A percentile compares a stretch with the other conserved stretches of the same genome.
phyloP scores from a whole-genome alignment of 225 moss, liverwort and hornwort species.

The Lunularia cruciata region DNA sequence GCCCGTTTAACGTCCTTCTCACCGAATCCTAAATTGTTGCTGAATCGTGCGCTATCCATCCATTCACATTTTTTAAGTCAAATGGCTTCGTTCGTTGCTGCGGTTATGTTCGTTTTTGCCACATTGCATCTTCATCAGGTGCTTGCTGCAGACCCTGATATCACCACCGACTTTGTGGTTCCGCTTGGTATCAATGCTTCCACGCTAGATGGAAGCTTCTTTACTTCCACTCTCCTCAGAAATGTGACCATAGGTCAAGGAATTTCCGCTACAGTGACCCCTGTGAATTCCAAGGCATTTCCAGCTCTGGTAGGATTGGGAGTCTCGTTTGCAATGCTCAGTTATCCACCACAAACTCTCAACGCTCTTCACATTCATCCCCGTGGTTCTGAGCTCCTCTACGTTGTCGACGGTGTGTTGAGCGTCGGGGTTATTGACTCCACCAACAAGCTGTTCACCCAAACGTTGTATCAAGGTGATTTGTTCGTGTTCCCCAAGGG shows the following conservation, averaged over 20 bases:
- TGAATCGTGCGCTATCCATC: too few species aligned
- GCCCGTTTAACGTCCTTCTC: too few species aligned
- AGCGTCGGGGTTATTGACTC: constrained; percentile 13
- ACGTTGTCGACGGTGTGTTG: too few species aligned
- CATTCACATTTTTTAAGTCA: too few species aligned
- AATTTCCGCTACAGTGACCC: too few species aligned
- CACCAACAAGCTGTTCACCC: constrained; percentile 25
- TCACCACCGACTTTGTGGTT: constrained; percentile 11
- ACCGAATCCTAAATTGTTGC: too few species aligned
- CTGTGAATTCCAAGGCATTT: too few species aligned
- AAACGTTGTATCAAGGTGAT: constrained; percentile 16
- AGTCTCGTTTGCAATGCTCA: constrained; percentile 15
- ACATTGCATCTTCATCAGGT: too few species aligned
- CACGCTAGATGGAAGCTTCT: constrained; percentile 1
- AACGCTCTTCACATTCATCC: constrained; percentile 26
- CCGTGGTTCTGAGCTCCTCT: constrained; percentile 19
- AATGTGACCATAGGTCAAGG: too few species aligned
- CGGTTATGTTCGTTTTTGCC: too few species aligned
- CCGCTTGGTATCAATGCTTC: constrained; percentile 5
- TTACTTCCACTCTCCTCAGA: constrained; percentile 5
- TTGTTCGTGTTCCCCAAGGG: constrained; percentile 24
- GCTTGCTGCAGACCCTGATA: background rate
- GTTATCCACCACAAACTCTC: background rate
- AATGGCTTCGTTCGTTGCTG: too few species aligned
- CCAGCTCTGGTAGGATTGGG: constrained; percentile 4